Evolutionary conservation across 129 eudicot genomes (phyloP).

Genomic region (Ambrosia trifida): DNA sequence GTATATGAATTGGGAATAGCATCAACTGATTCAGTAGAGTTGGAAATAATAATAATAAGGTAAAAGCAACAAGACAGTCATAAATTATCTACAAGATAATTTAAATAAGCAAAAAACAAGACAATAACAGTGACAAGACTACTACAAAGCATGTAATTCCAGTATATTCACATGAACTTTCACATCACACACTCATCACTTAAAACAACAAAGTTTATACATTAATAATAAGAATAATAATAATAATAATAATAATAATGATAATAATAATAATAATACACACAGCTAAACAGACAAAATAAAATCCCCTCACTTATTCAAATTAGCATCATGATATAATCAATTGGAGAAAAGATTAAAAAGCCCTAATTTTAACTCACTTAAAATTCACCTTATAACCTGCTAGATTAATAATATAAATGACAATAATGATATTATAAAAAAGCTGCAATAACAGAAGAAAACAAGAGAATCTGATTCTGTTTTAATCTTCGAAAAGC

Average conservation of each 20-base stretch:
- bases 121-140: constrained; percentile 44
- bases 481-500: constrained; percentile 42
- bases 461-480: constrained; percentile 52
- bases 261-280: not conserved
- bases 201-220: constrained; percentile 20
- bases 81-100: constrained; percentile 5
- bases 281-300: constrained; percentile 25
- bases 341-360: not conserved
- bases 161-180: constrained; percentile 50
- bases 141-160: constrained; percentile 25
- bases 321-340: constrained; percentile 19
- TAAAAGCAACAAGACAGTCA: constrained; percentile 5
- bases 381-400: constrained; percentile 15
- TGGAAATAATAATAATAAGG: constrained; percentile 2
- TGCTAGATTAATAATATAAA: not conserved
- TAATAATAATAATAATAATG: not conserved
- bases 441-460: constrained; percentile 42
- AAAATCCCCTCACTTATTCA: constrained; percentile 21
- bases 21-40: constrained; percentile 8
- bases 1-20: constrained; percentile 19
- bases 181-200: constrained; percentile 54
- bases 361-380: constrained; percentile 26
- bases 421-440: constrained; percentile 1
- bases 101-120: constrained; percentile 13
- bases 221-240: constrained; percentile 2